Conservation (phyloP, 345 rosid species). For the Acer yangbiense region DNA sequence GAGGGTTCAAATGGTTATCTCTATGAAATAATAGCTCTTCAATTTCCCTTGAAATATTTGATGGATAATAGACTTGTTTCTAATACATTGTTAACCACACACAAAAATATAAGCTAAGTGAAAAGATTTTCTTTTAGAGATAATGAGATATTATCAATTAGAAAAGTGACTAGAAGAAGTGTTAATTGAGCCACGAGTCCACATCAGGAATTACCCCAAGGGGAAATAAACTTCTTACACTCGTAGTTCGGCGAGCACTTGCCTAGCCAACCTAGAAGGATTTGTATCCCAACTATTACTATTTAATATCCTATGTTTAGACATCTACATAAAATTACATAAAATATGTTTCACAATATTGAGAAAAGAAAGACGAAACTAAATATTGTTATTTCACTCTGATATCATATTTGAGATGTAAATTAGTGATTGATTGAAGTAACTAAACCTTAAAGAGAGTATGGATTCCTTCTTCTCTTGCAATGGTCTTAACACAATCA, state of each 20-base stretch:
- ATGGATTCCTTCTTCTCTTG: slow-evolving; percentile 71
- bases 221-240: not conserved
- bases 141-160: not conserved
- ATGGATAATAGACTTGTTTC: not conserved
- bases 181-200: not conserved
- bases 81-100: too few relatives aligned
- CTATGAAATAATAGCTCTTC: not conserved
- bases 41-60: not conserved
- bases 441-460: slow-evolving; percentile 66
- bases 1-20: not conserved
- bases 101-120: not conserved
- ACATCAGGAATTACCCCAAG: not conserved
- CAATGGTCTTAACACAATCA: slow-evolving; percentile 59
- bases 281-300: not conserved
- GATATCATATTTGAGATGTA: not conserved
- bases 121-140: not conserved
- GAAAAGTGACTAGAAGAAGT: not conserved
- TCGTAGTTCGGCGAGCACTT: not conserved
- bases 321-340: not conserved
- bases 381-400: not conserved
- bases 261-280: not conserved
- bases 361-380: not conserved
- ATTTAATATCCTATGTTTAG: not conserved
- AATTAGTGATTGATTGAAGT: not conserved
- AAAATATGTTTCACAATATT: not conserved